Evolutionary conservation across 306 rosid genomes (phyloP), one percentile per base, ranked within the genome.

Genomic region (Vigna unguiculata): DNA sequence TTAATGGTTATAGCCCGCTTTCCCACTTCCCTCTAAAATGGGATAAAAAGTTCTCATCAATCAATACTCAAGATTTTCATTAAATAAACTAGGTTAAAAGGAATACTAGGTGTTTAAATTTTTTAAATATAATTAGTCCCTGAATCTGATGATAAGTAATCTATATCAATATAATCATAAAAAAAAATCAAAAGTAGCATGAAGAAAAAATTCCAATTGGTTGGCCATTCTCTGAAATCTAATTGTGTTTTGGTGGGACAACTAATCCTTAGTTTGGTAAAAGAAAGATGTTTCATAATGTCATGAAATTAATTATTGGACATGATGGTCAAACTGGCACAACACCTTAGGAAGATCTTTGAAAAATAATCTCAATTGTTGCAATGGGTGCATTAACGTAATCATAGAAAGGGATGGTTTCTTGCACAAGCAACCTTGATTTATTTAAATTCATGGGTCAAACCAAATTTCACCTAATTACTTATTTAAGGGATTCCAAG

Each of bases 241-340:
- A 45, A 19, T 75, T 76, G 79, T 66, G 36, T 59, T 66, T 6
- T n/a, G 67, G 81, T 63, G 78, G 78, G 83, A 43, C 38, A 62
- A 43, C 75, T 79, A 79, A 79, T 76, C 46, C 80, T 64, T 79
- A 14, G 48, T 75, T 71, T 75, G 71, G 81, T n/a, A 69, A 28
- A 36, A 69, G 51, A 83, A 74, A 61, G 76, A 78, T 43, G 70
- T 69, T 28, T 52, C 34, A 59, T 79, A 65, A 48, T 75, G 78
- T 69, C 70, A 69, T 60, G 59, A 40, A 22, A 62, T 69, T 71
- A 71, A 76, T 84, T 76, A 64, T 78, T 57, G 72, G 46, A 71
- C 48, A 54, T 69, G 53, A 75, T 64, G 45, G 14, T 69, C 74
- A 74, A 78, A 51, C 25, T 78, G 47, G 21, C 66, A 17, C 45